phyloP scores from a whole-genome alignment of 371 early-diverging fungal species.

The Mortierella sp. region DNA sequence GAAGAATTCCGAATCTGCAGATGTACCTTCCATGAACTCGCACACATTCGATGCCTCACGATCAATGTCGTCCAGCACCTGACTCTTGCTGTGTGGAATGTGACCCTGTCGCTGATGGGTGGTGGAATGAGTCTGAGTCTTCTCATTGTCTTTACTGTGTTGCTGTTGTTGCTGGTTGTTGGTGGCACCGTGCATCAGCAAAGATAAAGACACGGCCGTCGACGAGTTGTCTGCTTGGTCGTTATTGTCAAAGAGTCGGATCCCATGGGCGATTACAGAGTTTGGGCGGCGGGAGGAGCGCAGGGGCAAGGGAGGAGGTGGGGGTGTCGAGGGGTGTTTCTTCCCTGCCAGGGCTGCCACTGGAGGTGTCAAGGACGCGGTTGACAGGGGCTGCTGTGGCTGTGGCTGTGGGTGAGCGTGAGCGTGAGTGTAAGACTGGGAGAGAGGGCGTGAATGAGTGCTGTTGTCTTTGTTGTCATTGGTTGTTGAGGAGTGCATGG shows the following conservation, averaged over 20 bases:
- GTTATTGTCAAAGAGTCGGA: constrained; percentile 9
- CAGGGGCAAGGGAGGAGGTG: constrained; percentile 23
- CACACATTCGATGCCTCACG: constrained; percentile 44
- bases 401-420: not conserved
- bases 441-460: not conserved
- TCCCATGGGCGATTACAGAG: constrained; percentile 13
- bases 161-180: not conserved
- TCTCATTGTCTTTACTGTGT: not conserved
- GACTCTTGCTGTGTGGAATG: not conserved
- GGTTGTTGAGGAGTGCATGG: not conserved
- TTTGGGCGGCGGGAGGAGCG: constrained; percentile 21
- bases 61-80: constrained; percentile 39
- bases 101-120: not conserved
- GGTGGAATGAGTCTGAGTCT: not conserved
- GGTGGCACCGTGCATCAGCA: not conserved
- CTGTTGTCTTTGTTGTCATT: not conserved
- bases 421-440: not conserved
- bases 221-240: too few relatives aligned
- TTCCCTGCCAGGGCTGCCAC: constrained; percentile 19
- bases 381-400: not conserved
- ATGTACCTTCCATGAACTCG: constrained; percentile 41
- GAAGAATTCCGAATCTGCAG: not conserved
- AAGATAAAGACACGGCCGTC: not conserved
- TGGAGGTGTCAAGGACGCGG: not conserved
- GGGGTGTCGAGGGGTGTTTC: constrained; percentile 38